Percentiles rank a stretch among this genome's conserved stretches.
These are phyloP conservation scores for Ophiostoma populinum DNA, from an alignment of 2,329 filamentous ascomycete species.

Conservation along the genomic window DNA sequence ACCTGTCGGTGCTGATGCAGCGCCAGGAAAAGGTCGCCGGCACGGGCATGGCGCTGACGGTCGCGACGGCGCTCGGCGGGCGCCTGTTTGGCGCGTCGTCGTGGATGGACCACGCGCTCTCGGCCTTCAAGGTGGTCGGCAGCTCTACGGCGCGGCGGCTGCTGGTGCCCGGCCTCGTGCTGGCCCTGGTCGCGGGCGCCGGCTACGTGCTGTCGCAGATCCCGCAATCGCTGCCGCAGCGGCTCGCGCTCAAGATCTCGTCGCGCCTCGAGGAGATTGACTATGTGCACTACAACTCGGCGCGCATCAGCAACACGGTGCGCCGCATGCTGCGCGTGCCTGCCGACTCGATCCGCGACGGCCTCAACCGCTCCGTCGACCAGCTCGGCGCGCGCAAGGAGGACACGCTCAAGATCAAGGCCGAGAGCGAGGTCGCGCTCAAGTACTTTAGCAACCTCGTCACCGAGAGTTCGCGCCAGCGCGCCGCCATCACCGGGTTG, in stretches of 20 bases:
- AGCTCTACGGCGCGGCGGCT: constrained; percentile 66
- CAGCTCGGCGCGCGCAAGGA: constrained; percentile 62
- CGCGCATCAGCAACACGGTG: constrained; percentile 69
- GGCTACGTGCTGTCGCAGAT: constrained; percentile 77
- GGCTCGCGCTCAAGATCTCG: constrained; percentile 71
- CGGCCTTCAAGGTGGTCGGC: constrained; percentile 63
- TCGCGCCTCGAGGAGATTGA: constrained; percentile 66
- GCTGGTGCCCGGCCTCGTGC: constrained; percentile 61
- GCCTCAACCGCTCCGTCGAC: constrained; percentile 71
- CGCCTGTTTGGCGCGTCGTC: constrained; percentile 67
- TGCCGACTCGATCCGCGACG: constrained; percentile 68
- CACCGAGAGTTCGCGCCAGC: constrained; percentile 39
- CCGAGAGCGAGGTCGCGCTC: constrained; percentile 68
- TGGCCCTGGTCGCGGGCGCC: constrained; percentile 55
- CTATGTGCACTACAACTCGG: constrained; percentile 79
- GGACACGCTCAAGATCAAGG: constrained; percentile 64
- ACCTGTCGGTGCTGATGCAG: constrained; percentile 66
- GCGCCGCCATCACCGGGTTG: constrained; percentile 30
- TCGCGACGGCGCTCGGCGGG: constrained; percentile 70
- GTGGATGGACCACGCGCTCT: constrained; percentile 78
- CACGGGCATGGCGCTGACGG: constrained; percentile 84
- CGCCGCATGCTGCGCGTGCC: constrained; percentile 79
- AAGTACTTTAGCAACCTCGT: constrained; percentile 87
- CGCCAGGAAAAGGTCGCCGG: constrained; percentile 88
- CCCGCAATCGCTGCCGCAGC: constrained; percentile 71